Evolutionary conservation across 1,284 basidiomycete species (phyloP).

Genomic region (Pseudozyma flocculosa): DNA sequence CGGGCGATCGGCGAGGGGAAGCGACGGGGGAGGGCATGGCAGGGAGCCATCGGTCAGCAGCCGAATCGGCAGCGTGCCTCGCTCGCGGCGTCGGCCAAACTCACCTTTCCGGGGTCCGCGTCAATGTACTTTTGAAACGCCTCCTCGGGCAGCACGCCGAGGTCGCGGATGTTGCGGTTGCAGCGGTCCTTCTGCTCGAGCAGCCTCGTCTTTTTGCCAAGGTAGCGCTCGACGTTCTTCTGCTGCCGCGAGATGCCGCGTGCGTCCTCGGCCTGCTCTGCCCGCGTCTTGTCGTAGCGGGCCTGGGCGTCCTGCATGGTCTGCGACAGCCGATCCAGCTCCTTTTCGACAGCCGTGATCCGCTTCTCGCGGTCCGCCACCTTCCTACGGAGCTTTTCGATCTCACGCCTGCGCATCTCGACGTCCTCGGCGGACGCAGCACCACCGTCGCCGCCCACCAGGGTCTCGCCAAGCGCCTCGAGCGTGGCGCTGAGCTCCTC

Average conservation of each 20-base stretch:
- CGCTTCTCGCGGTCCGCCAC: constrained; percentile 49
- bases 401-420: constrained; percentile 64
- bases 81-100: constrained; percentile 63
- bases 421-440: constrained; percentile 72
- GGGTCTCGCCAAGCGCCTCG: constrained; percentile 69
- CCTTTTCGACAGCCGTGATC: constrained; percentile 58
- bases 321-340: constrained; percentile 66
- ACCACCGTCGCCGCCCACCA: constrained; percentile 66
- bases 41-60: no score
- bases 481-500: constrained; percentile 77
- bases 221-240: constrained; percentile 90
- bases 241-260: constrained; percentile 83
- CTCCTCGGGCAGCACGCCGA: constrained; percentile 94
- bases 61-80: no score
- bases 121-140: constrained; percentile 91
- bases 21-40: no score
- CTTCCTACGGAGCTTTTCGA: constrained; percentile 61
- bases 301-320: constrained; percentile 69
- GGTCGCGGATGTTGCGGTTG: constrained; percentile 88
- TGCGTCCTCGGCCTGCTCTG: constrained; percentile 79
- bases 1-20: no score
- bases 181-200: constrained; percentile 83
- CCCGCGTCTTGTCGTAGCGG: constrained; percentile 74
- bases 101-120: constrained; percentile 68
- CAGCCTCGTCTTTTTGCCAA: constrained; percentile 85